Base-by-base conservation (phyloP, 2,329 filamentous ascomycete genomes). In the Coleophoma eucalyptorum region DNA sequence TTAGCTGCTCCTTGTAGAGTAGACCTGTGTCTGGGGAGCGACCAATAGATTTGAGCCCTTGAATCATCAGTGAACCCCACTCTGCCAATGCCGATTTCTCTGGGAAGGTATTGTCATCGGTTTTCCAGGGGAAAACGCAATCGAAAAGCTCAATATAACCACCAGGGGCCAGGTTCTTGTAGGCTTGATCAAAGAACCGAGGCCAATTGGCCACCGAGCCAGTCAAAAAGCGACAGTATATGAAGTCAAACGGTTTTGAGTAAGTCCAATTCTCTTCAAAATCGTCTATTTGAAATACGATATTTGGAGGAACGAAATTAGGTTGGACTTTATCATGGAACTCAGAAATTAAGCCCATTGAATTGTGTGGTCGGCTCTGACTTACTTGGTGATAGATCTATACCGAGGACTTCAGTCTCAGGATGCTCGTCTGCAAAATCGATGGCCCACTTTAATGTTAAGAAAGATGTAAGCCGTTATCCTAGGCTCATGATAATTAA, bases 291-390 rank as follows among this genome's bases (percentile, higher is more conserved):
- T 62, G 59, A 45, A 62, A 64, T 10, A 41, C 53, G n/a, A 57
- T 56, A 44, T 54, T 53, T 15, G 54, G 52, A 19, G 62, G 62
- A 8, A 63, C 52, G 64, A 60, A 35, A 64, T 58, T 34, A 60
- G 59, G 42, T 62, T 58, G 50, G 62, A 61, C 33, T 50, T 46
- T 10, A 50, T 50, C 13, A 47, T 49, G 18, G 56, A 63, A 2
- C 52, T 57, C 57, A 56, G 62, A 2, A 45, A 33, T 1, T 49
- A 26, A n/a, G 57, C 56, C n/a, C n/a, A n/a, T n/a, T n/a, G n/a
- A n/a, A n/a, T n/a, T 10, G 55, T 76, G 58, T 87, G 83, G 60
- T 87, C 83, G 43, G 87, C 76, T 45, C 84, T 74, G 58, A 87
- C 86, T 46, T 61, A 10, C 65, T 64, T 10, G 60, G 61, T 3